A percentile compares a stretch with the other conserved stretches of the same genome.
These are phyloP conservation scores for Entrophospora sp. DNA, from an alignment of 192 early-diverging fungal species.

Conservation along the genomic window DNA sequence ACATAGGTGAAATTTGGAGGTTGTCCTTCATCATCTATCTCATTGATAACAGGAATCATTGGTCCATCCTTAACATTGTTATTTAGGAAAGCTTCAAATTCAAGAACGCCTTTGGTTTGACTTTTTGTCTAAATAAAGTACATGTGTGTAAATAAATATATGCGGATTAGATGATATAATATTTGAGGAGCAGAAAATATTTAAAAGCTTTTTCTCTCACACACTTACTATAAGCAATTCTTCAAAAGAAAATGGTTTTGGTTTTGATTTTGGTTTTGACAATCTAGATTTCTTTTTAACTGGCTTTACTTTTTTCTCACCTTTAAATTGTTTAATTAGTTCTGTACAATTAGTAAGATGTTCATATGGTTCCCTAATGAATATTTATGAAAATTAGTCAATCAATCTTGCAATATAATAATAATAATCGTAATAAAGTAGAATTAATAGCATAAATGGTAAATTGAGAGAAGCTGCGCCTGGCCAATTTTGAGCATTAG, in stretches of 20 bases:
- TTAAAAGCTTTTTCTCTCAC: no score
- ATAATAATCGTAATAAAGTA: no score
- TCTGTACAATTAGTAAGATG: constrained; percentile 5
- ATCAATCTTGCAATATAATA: no score
- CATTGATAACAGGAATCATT: constrained; percentile 1
- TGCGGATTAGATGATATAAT: neutral
- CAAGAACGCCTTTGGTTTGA: neutral
- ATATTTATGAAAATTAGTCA: no score
- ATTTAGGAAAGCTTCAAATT: neutral
- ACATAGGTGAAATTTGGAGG: neutral
- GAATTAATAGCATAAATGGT: no score
- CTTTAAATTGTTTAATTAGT: neutral
- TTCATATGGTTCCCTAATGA: neutral
- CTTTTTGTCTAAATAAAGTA: no score
- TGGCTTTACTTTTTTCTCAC: neutral
- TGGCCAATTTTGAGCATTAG: no score
- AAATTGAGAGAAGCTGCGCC: no score
- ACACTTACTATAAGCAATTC: no score
- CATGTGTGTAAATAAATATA: no score
- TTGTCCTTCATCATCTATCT: neutral
- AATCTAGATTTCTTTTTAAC: neutral
- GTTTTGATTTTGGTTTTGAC: neutral
- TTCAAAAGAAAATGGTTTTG: no score
- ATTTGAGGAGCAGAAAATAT: no score
- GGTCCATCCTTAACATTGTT: neutral